A percentile compares a stretch with the other conserved stretches of the same genome.
Conservation (phyloP, 2,329 filamentous ascomycete species). For the Volutella citrinella region DNA sequence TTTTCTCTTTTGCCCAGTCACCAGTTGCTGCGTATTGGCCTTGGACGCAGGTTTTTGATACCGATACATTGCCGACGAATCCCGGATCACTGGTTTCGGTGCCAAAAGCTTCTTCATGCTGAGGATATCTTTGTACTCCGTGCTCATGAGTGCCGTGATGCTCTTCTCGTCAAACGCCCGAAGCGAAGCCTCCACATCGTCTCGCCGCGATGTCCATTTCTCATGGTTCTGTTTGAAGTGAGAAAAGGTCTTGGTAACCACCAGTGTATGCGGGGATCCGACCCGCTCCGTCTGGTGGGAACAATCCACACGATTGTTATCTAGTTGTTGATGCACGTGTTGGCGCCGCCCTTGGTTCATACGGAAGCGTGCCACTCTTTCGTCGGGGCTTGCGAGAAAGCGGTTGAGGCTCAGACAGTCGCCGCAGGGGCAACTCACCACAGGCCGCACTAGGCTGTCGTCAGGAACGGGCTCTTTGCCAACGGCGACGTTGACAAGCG, state of each 20-base stretch:
- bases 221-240: not conserved
- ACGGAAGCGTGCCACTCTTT: slow-evolving; percentile 8
- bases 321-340: slow-evolving; percentile 20
- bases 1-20: slow-evolving; percentile 7
- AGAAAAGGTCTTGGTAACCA: slow-evolving; percentile 23
- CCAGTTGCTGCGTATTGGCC: not conserved
- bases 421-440: slow-evolving; percentile 18
- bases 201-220: slow-evolving; percentile 1
- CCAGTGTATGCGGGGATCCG: slow-evolving; percentile 11
- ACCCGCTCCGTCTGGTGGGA: slow-evolving; percentile 14
- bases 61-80: not conserved
- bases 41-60: not conserved
- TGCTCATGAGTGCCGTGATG: slow-evolving; percentile 8
- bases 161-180: not conserved
- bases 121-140: slow-evolving; percentile 2
- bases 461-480: slow-evolving; percentile 10
- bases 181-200: not conserved
- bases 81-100: not conserved
- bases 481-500: slow-evolving; percentile 22
- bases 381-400: slow-evolving; percentile 20
- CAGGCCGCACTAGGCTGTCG: slow-evolving; percentile 1
- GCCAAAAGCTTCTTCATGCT: slow-evolving; percentile 1
- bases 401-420: slow-evolving; percentile 23
- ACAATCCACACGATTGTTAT: slow-evolving; percentile 14
- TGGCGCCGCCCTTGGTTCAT: slow-evolving; percentile 13